Base-by-base conservation (phyloP, 2,329 filamentous ascomycete species). In the Alternaria atra region DNA sequence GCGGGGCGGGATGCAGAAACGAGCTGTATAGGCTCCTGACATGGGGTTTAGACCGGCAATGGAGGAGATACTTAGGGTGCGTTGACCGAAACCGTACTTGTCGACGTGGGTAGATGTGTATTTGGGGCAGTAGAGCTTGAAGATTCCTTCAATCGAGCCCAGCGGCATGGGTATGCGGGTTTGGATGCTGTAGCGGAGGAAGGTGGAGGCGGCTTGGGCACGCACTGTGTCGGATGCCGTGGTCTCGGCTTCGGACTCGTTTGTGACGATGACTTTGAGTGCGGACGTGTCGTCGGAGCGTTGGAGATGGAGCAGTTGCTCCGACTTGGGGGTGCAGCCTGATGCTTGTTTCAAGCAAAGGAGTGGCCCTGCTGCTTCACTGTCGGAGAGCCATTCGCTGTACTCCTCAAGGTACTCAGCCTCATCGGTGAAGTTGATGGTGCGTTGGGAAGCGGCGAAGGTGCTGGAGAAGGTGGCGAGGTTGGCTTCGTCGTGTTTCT, bases 381-480 rank as follows among this genome's bases (percentile, higher is more conserved):
- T 65, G 4, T 43, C 46, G 6, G 10, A 50, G 35, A 58, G 55
- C 66, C 63, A 71, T 1, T 47, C 35, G 3, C 62, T 44, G 37
- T 71, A 60, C 0, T 57, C 12, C 8, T 62, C 30, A 0, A 75
- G 57, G 50, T 74, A 69, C 3, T 55, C 58, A 5, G 20, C 44
- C 50, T 77, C 75, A 17, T 68, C 58, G n/a, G 64, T 52, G 60
- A 76, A 77, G 59, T 77, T 72, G 39, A 77, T 60, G 8, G 64
- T 54, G 1, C 59, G 54, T 20, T 66, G 70, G 1, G 61, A 37
- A 1, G 58, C 61, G 6, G 9, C 20, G 52, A 64, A 75, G 12
- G 50, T 42, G 6, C 55, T 30, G 2, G 57, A 63, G 64, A 77
- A 76, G n/a, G 53, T 56, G 1, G 55, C 34, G 2, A 54, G 23